phyloP scores from a whole-genome alignment of 2,329 filamentous ascomycete genomes.

The Fusarium bactridioides region DNA sequence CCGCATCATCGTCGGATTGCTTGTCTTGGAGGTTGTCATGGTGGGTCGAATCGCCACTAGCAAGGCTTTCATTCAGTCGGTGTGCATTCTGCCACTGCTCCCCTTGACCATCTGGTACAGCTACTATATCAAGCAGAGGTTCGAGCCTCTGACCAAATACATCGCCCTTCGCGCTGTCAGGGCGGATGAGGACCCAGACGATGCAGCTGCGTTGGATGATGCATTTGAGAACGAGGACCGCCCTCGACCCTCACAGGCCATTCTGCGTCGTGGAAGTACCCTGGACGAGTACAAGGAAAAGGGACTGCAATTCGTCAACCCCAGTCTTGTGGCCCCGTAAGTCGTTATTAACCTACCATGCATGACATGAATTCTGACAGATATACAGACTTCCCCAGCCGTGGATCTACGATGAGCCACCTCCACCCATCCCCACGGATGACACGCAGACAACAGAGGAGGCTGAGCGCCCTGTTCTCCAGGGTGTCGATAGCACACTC shows the following conservation, averaged over 20 bases:
- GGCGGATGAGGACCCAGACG: constrained; percentile 55
- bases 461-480: constrained; percentile 41
- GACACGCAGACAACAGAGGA: constrained; percentile 42
- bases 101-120: constrained; percentile 87
- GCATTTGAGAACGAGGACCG: constrained; percentile 50
- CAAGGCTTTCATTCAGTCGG: constrained; percentile 74
- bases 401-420: constrained; percentile 71
- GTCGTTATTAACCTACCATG: constrained; percentile 43
- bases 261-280: constrained; percentile 66
- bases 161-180: constrained; percentile 90
- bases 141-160: constrained; percentile 88
- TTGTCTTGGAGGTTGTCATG: constrained; percentile 92
- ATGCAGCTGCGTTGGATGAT: constrained; percentile 49
- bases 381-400: constrained; percentile 68
- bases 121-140: constrained; percentile 80
- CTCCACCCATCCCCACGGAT: constrained; percentile 47
- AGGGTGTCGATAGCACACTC: constrained; percentile 47
- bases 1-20: constrained; percentile 82
- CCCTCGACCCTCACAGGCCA: constrained; percentile 49
- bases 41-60: constrained; percentile 80
- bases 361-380: constrained; percentile 20
- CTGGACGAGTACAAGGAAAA: constrained; percentile 77
- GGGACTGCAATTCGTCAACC: constrained; percentile 77
- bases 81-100: constrained; percentile 78
- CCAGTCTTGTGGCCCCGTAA: constrained; percentile 73